phyloP scores from a whole-genome alignment of 306 rosid species.

The Ormosia emarginata region DNA sequence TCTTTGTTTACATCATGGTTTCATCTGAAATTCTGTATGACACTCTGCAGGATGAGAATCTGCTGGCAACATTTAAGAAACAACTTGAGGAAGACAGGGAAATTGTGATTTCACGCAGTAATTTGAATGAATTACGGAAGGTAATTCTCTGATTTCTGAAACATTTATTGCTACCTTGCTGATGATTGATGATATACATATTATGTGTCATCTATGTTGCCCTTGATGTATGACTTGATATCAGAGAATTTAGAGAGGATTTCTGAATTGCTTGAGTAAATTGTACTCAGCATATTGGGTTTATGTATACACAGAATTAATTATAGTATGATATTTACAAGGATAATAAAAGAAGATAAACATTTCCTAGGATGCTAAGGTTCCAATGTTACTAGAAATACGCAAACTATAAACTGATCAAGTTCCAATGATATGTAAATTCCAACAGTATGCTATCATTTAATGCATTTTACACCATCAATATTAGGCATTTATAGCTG shows the following conservation, averaged over 20 bases:
- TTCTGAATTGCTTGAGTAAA: too few species aligned
- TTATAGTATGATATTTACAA: too few species aligned
- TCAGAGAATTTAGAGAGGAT: too few species aligned
- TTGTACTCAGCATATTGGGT: too few species aligned
- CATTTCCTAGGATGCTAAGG: too few species aligned
- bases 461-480: conserved; percentile 8
- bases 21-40: conserved; percentile 19
- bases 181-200: not conserved
- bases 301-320: too few species aligned
- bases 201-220: not conserved
- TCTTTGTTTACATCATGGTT: not conserved
- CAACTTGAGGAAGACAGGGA: conserved; percentile 92
- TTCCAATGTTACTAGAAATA: too few species aligned
- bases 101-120: conserved; percentile 80
- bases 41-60: conserved; percentile 73
- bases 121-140: conserved; percentile 79
- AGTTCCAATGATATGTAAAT: too few species aligned
- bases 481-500: conserved; percentile 16
- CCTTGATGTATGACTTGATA: too few species aligned
- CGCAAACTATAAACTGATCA: too few species aligned
- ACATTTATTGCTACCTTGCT: not conserved
- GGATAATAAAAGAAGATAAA: too few species aligned
- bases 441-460: not conserved
- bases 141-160: conserved; percentile 29
- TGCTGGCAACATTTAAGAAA: conserved; percentile 68